phyloP scores from a whole-genome alignment of 2,329 filamentous ascomycete species.

The Fusarium setosum region DNA sequence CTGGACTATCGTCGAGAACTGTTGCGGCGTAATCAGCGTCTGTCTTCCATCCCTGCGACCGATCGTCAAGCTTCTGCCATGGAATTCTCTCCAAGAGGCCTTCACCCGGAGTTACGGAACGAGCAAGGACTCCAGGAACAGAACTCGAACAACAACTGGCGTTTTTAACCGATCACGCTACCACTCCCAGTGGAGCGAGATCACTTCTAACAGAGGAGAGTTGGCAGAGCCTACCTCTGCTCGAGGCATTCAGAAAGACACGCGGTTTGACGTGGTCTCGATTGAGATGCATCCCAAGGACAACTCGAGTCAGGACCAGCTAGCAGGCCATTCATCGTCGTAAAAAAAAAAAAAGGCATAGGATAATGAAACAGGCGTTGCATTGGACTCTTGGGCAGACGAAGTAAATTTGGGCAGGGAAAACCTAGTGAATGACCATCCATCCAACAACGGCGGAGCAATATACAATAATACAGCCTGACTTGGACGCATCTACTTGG shows the following conservation, averaged over 20 bases:
- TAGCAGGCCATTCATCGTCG: background rate
- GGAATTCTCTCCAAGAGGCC: background rate
- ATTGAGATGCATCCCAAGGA: background rate
- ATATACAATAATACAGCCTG: too few species aligned
- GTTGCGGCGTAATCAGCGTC: background rate
- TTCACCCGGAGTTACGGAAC: background rate
- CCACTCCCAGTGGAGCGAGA: constrained; percentile 7
- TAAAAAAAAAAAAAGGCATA: background rate
- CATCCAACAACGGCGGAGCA: too few species aligned
- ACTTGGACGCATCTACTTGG: too few species aligned
- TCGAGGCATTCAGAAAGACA: background rate
- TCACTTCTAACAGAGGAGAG: background rate
- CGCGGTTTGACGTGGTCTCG: background rate
- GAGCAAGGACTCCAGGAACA: background rate
- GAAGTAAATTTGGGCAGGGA: too few species aligned
- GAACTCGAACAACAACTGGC: background rate
- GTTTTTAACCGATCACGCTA: background rate
- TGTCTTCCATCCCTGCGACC: background rate
- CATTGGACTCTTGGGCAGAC: too few species aligned
- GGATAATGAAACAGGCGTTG: too few species aligned
- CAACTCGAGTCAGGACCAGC: background rate
- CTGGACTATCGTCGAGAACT: constrained; percentile 1
- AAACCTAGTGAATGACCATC: too few species aligned
- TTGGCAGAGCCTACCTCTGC: too few species aligned
- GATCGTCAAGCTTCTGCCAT: background rate